Percentiles rank a stretch among this genome's conserved stretches.
Evolutionary conservation across 2,329 filamentous ascomycete genomes (phyloP).

Genomic region (Ophiostoma sp.): DNA sequence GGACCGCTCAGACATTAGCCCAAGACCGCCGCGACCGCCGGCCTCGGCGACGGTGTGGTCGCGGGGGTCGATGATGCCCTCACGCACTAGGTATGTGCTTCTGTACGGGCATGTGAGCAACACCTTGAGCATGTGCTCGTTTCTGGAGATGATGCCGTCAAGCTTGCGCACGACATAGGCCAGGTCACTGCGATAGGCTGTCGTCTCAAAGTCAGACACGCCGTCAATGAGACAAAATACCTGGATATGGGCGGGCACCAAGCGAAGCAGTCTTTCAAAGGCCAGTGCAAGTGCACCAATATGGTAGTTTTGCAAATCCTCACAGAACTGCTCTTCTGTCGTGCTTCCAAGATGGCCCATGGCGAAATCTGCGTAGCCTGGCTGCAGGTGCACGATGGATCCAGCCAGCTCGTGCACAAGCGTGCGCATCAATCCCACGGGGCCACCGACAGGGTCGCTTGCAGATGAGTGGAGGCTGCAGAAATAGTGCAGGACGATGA

Average conservation of each 20-base stretch:
- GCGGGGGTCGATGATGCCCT: not conserved
- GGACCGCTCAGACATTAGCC: not conserved
- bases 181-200: not conserved
- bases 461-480: slow-evolving; percentile 18
- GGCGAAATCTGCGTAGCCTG: not conserved
- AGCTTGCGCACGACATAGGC: not conserved
- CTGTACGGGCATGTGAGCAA: slow-evolving; percentile 16
- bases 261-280: not conserved
- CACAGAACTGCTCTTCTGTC: not conserved
- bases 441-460: not conserved
- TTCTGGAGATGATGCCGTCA: not conserved
- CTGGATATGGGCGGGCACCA: not conserved
- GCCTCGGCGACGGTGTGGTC: not conserved
- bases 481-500: slow-evolving; percentile 19
- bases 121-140: slow-evolving; percentile 7
- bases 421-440: not conserved
- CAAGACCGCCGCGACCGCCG: not conserved
- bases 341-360: not conserved
- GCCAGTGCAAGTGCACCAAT: not conserved
- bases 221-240: slow-evolving; percentile 18
- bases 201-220: slow-evolving; percentile 15
- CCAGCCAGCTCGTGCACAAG: not conserved
- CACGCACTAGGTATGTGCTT: not conserved
- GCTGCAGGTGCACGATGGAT: not conserved
- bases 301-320: not conserved